Evolutionary conservation across 306 rosid genomes (phyloP).

Genomic region (Pueraria montana): DNA sequence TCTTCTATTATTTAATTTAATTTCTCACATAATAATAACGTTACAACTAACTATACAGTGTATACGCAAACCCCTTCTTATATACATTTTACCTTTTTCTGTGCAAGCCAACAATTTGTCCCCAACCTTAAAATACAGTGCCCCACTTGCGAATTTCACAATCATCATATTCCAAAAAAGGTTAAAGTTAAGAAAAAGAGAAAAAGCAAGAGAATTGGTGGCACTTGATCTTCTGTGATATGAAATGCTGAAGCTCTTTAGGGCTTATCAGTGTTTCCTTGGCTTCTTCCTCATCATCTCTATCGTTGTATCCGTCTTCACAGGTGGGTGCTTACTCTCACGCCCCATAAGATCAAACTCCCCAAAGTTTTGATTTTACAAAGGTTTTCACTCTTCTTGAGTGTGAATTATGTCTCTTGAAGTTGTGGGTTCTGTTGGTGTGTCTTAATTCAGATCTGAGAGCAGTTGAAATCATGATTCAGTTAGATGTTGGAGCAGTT

Average conservation of each 20-base stretch:
- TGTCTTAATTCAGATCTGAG: constrained; percentile 52
- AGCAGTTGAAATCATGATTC: constrained; percentile 32
- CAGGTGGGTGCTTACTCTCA: constrained; percentile 53
- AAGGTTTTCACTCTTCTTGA: constrained; percentile 1
- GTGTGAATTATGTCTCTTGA: constrained; percentile 12
- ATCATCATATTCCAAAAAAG: constrained; percentile 45
- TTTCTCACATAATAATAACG: background rate
- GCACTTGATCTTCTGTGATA: constrained; percentile 43
- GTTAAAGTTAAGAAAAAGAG: constrained; percentile 22
- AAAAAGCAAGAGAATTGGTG: constrained; percentile 21
- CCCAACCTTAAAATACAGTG: constrained; percentile 33
- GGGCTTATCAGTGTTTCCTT: constrained; percentile 52
- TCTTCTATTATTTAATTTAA: background rate
- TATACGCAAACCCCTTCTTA: background rate
- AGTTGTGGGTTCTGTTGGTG: constrained; percentile 39
- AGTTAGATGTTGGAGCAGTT: constrained; percentile 13
- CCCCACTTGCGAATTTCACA: constrained; percentile 46
- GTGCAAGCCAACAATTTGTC: constrained; percentile 26
- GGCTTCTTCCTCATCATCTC: constrained; percentile 42
- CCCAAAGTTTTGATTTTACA: background rate
- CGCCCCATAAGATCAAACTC: constrained; percentile 34
- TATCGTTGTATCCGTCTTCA: constrained; percentile 40
- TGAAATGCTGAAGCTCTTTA: constrained; percentile 62
- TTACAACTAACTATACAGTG: background rate
- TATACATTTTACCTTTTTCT: background rate